Evolutionary conservation across 768 basidiomycete species (phyloP), one percentile per base, ranked within the genome.

Genomic region (Boletus huronensis): DNA sequence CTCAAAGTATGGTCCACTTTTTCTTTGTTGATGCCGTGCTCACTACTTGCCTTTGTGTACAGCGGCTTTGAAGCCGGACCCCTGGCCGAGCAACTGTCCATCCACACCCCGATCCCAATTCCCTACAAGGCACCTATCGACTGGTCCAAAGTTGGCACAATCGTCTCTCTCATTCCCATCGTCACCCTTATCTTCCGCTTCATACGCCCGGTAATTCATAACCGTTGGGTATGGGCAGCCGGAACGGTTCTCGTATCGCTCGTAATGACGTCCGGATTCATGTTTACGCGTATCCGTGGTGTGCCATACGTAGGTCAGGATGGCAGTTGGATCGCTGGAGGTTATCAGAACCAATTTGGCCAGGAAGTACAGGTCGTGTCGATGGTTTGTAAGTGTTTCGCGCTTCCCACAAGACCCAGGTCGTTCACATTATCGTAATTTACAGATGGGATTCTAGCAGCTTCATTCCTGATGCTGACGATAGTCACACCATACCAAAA

Each of bases 251-350:
- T 82, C 26, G 80, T 84, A 9, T 86, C 91, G 19, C 72, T 88
- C 29, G 73, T 92, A 62, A 96, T 98, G 87, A 95, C 85, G 21
- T 85, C 88, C 9, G 97, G 97, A 8, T 89, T 84, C 77, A 99
- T 99, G 97, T 99, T 96, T 74, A 90, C 89, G 54, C 88, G 87
- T 59, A 99, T 99, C 62, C 86, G 96, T 58, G 79, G 79, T 31
- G 79, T 79, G 44, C 94, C 93, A 3, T 93, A 82, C 66, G 75
- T 74, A 23, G 83, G 82, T 28, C 74, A 75, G 0, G 78, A 82
- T 52, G 84, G 86, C 23, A 75, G 80, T 46, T 94, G 93, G 88
- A 87, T 99, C 63, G 90, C 93, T 9, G 79, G 74, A 10, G 96
- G 96, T 5, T 98, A 85, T 74, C 86, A 87, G 68, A 93, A 85